Base-by-base conservation (phyloP, 768 basidiomycete species). In the Pleurotus cornucopiae region DNA sequence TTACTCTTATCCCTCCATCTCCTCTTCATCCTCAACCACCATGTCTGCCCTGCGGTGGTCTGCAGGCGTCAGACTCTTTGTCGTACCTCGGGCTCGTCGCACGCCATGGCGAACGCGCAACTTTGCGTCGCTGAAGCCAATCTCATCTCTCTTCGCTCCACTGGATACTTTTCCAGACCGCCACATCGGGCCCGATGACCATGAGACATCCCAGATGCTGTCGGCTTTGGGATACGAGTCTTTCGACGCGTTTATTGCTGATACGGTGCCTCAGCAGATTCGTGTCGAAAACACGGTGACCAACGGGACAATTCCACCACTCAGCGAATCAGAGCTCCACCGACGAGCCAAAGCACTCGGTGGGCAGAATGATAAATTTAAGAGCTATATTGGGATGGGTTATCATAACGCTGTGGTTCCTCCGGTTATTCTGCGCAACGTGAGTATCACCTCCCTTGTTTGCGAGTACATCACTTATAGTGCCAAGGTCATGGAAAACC, bases 321-420 rank as follows among this genome's bases (percentile, higher is more conserved):
- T 92, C 58, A 94, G 91, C 67, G 97, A 99, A 72, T 83, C 88
- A 1, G 88, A 98, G 72, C 77, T 99, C 41, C 75, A 86, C 54
- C 71, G 75, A 16, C 76, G 90, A 54, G 94, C 91, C 0, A 87
- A 85, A 66, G 80, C 80, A 62, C 73, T 98, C 7, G 94, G 85
- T n/a, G 73, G 67, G 13, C 77, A 82, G 67, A 98, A 99, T 72
- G 83, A 87, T 71, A 75, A 82, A 4, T 89, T 88, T 70, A 91
- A 88, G 77, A 95, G 86, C 66, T 98, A 94, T 70, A 99, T 98
- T 66, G 97, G 97, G 37, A 94, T 98, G 93, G 96, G 97, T 6
- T 99, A 97, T 71, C 91, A 95, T 67, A 86, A 86, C 61, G 93
- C 94, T 2, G 91, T 96, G 46, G 91, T 96, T 4, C 95, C 95